These are phyloP conservation scores for Fomitopsis betulina DNA, from an alignment of 1,284 basidiomycete genomes.

Conservation along the genomic window DNA sequence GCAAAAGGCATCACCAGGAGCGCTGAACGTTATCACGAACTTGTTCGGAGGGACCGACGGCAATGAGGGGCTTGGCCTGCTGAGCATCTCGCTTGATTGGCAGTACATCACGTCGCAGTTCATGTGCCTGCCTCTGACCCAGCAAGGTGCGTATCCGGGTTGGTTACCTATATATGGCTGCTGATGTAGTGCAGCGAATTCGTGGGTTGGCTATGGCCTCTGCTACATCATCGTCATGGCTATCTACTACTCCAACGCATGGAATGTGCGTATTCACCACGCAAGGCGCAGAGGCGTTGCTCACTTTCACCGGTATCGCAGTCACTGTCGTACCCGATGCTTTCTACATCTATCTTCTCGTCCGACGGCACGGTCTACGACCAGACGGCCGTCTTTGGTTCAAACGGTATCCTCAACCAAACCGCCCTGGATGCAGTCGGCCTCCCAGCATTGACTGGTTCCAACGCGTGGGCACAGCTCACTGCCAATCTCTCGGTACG, in stretches of 20 bases:
- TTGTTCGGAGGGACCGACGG: constrained; percentile 57
- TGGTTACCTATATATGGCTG: not conserved
- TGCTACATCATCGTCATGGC: constrained; percentile 52
- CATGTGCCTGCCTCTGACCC: constrained; percentile 46
- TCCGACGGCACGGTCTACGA: constrained; percentile 51
- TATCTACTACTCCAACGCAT: constrained; percentile 58
- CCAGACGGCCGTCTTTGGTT: constrained; percentile 50
- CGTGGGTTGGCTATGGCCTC: constrained; percentile 49
- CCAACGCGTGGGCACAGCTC: constrained; percentile 55
- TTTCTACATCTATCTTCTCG: constrained; percentile 59
- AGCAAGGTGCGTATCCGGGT: constrained; percentile 40
- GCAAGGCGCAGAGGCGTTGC: too few species aligned
- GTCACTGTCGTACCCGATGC: constrained; percentile 55
- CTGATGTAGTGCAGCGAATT: constrained; percentile 36
- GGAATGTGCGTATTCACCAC: constrained; percentile 39
- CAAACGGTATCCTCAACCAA: constrained; percentile 46
- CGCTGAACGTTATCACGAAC: constrained; percentile 51
- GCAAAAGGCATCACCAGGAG: constrained; percentile 37
- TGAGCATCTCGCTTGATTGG: constrained; percentile 57
- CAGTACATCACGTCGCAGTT: constrained; percentile 53
- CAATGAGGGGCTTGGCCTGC: constrained; percentile 61
- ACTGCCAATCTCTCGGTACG: constrained; percentile 46
- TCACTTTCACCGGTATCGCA: constrained; percentile 15
- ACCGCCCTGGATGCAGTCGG: constrained; percentile 52
- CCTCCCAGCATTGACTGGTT: constrained; percentile 43